Evolutionary conservation across 371 early-diverging fungal species (phyloP).

Genomic region (Mycotypha africana): DNA sequence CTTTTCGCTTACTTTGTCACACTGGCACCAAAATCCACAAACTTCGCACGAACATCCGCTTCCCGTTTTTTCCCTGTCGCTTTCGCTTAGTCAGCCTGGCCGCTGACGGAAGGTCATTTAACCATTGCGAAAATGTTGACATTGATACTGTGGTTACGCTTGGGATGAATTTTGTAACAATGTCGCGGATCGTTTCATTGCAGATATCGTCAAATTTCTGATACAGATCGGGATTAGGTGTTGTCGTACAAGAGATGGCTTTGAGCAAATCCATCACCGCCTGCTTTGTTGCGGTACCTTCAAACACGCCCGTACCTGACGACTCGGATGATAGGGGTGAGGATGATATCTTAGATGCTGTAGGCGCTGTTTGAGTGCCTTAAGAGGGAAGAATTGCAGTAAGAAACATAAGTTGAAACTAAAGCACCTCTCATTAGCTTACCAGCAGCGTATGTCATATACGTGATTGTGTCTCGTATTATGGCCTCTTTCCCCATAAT

Average conservation of each 20-base stretch:
- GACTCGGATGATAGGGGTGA: background rate
- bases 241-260: conserved; percentile 1
- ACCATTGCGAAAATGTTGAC: conserved; percentile 2
- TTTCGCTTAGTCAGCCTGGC: conserved; percentile 1
- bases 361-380: too few relatives aligned
- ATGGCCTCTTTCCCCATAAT: conserved; percentile 6
- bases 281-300: conserved; percentile 2
- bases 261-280: conserved; percentile 1
- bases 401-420: too few relatives aligned
- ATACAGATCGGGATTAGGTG: background rate
- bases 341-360: conserved; percentile 1
- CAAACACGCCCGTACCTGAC: conserved; percentile 1
- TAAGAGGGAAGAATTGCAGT: too few relatives aligned
- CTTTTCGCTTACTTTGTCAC: background rate
- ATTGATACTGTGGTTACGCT: conserved; percentile 1
- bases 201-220: conserved; percentile 1
- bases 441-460: too few relatives aligned
- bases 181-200: conserved; percentile 1
- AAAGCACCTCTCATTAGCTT: too few relatives aligned
- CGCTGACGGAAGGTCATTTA: conserved; percentile 1
- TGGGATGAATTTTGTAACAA: conserved; percentile 1
- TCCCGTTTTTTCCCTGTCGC: background rate
- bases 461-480: conserved; percentile 2
- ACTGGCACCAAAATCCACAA: conserved; percentile 1
- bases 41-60: conserved; percentile 1